These are phyloP conservation scores for Ganoderma sinense DNA, from an alignment of 1,284 basidiomycete genomes.

Conservation along the genomic window DNA sequence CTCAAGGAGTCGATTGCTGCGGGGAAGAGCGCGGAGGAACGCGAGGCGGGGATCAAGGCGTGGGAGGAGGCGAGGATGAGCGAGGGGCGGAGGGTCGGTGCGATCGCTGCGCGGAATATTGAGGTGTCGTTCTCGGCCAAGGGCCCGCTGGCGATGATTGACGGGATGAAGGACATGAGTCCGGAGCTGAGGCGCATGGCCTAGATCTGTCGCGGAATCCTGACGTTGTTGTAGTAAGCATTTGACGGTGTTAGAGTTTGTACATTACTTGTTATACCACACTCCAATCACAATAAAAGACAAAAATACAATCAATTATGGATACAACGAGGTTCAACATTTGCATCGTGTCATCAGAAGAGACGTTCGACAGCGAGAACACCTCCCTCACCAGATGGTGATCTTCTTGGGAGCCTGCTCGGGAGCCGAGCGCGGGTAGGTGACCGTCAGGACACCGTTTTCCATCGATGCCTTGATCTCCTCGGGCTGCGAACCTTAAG, in stretches of 20 bases:
- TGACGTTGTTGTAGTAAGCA: no score
- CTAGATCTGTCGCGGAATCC: neutral
- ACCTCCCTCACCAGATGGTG: constrained; percentile 33
- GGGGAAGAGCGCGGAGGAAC: neutral
- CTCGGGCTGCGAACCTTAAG: constrained; percentile 38
- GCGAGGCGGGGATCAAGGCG: neutral
- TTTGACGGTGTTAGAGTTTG: no score
- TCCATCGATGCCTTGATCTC: constrained; percentile 51
- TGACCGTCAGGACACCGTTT: constrained; percentile 49
- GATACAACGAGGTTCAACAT: no score
- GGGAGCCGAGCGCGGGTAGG: constrained; percentile 46
- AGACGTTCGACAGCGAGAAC: neutral
- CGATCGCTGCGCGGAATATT: neutral
- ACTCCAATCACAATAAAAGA: no score
- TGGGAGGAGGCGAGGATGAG: constrained; percentile 4
- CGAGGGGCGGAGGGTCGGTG: neutral
- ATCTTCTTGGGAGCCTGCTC: constrained; percentile 42
- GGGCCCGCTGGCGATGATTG: neutral
- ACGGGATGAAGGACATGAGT: neutral
- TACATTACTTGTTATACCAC: no score
- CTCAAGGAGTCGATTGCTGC: constrained; percentile 9
- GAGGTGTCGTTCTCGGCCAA: neutral
- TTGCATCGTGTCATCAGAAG: no score
- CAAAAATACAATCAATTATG: no score
- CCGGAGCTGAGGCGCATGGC: neutral